Percentiles rank a stretch among this genome's conserved stretches.
Evolutionary conservation across 768 basidiomycete species (phyloP).

Genomic region (Hebeloma cylindrosporum): DNA sequence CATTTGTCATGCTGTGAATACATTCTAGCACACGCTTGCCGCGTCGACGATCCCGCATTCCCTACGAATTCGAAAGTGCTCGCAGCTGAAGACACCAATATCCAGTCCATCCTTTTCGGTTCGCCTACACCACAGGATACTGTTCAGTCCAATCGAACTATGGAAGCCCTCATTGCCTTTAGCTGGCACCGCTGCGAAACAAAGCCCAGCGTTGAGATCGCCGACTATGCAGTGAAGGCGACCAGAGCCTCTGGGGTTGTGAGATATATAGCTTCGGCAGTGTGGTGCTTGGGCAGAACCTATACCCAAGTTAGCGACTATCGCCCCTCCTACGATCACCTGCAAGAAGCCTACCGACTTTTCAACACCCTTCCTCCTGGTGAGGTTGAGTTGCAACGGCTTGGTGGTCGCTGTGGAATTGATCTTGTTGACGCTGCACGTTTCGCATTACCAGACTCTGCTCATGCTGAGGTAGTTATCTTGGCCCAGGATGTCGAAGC

Average conservation of each 20-base stretch:
- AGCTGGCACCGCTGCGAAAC: neutral
- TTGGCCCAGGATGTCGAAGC: constrained; percentile 7
- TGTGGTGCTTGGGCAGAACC: constrained; percentile 9
- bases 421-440: constrained; percentile 9
- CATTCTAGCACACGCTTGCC: too few relatives aligned
- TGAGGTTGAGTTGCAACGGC: neutral
- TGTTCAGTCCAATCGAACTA: neutral
- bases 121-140: too few relatives aligned
- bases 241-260: constrained; percentile 3
- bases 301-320: constrained; percentile 5
- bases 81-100: too few relatives aligned
- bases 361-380: constrained; percentile 4
- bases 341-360: constrained; percentile 7
- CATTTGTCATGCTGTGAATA: too few relatives aligned
- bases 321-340: constrained; percentile 1
- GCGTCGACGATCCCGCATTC: too few relatives aligned
- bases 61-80: too few relatives aligned
- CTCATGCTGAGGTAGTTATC: constrained; percentile 1
- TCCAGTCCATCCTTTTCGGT: too few relatives aligned
- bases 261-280: constrained; percentile 1
- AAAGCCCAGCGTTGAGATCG: neutral
- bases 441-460: neutral
- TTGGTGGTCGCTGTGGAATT: constrained; percentile 6
- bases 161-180: neutral
- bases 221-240: neutral